Percentiles rank a stretch among this genome's conserved stretches.
These are phyloP conservation scores for Colletotrichum caudatum DNA, from an alignment of 2,329 filamentous ascomycete species.

Conservation along the genomic window DNA sequence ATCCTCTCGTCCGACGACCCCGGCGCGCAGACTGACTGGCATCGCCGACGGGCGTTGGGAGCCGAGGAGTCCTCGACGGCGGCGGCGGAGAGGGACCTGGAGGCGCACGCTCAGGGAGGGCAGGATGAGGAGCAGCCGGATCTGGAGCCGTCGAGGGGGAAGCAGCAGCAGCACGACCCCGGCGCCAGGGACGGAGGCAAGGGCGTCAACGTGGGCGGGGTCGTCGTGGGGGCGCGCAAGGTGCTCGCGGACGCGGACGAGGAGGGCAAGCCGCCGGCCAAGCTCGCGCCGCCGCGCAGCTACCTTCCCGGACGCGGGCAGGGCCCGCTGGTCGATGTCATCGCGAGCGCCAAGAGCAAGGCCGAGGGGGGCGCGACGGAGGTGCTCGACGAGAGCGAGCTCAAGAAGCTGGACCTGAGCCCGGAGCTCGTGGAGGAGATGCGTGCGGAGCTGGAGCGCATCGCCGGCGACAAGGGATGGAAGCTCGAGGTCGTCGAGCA, in stretches of 20 bases:
- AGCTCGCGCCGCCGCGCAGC: conserved; percentile 59
- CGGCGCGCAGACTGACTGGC: conserved; percentile 48
- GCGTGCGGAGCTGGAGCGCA: conserved; percentile 73
- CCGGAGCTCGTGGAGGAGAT: conserved; percentile 77
- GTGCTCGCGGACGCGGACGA: conserved; percentile 60
- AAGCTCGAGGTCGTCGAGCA: conserved; percentile 83
- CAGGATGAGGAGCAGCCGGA: background rate
- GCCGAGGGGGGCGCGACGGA: conserved; percentile 72
- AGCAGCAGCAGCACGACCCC: conserved; percentile 5
- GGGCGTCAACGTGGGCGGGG: conserved; percentile 62
- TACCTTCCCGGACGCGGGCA: conserved; percentile 50
- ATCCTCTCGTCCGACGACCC: conserved; percentile 70
- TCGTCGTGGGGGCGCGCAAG: conserved; percentile 64
- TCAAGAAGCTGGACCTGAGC: conserved; percentile 76
- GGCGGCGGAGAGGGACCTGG: conserved; percentile 39
- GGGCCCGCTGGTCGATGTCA: conserved; percentile 52
- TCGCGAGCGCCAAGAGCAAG: conserved; percentile 60
- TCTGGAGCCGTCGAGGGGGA: conserved; percentile 16
- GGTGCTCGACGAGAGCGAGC: conserved; percentile 72
- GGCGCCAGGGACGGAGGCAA: conserved; percentile 40
- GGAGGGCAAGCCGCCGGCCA: conserved; percentile 60
- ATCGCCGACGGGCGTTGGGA: conserved; percentile 52
- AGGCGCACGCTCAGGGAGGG: conserved; percentile 11
- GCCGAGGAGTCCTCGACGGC: conserved; percentile 50
- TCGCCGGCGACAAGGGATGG: conserved; percentile 81